Evolutionary conservation across 495 filamentous ascomycete genomes (phyloP).

Genomic region (Chlorociboria aeruginascens): DNA sequence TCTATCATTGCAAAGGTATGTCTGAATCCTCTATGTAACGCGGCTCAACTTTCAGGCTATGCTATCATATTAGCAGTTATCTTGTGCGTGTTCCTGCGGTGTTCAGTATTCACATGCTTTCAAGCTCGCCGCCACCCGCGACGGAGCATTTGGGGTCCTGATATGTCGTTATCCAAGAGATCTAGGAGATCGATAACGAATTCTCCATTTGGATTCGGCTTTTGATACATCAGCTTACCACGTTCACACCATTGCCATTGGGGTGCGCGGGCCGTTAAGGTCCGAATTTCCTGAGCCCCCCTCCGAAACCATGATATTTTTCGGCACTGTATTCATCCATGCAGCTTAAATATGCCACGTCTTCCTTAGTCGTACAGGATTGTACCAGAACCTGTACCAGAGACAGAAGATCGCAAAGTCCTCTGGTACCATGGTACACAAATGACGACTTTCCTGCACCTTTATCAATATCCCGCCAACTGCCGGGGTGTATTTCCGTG

Average conservation of each 20-base stretch:
- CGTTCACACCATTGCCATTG: neutral
- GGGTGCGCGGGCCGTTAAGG: slow-evolving; percentile 1
- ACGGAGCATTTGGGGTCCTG: neutral
- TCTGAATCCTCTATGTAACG: neutral
- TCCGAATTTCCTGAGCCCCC: neutral
- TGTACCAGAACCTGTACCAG: neutral
- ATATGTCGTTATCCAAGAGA: slow-evolving; percentile 5
- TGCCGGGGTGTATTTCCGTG: neutral
- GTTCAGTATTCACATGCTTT: neutral
- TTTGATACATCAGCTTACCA: neutral
- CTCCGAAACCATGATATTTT: neutral
- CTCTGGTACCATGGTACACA: neutral
- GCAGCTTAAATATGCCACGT: neutral
- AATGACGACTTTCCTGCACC: slow-evolving; percentile 1
- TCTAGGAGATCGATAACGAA: neutral
- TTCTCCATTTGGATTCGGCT: neutral
- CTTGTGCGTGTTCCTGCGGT: neutral
- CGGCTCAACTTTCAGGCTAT: neutral
- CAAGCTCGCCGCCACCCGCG: slow-evolving; percentile 1
- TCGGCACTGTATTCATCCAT: neutral
- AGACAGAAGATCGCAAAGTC: neutral
- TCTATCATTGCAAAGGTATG: neutral
- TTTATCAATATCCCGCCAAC: slow-evolving; percentile 1
- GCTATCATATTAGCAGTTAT: slow-evolving; percentile 1
- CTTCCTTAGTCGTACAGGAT: neutral